Conservation (phyloP, 441 rosid species). For the Populus hybrid region DNA sequence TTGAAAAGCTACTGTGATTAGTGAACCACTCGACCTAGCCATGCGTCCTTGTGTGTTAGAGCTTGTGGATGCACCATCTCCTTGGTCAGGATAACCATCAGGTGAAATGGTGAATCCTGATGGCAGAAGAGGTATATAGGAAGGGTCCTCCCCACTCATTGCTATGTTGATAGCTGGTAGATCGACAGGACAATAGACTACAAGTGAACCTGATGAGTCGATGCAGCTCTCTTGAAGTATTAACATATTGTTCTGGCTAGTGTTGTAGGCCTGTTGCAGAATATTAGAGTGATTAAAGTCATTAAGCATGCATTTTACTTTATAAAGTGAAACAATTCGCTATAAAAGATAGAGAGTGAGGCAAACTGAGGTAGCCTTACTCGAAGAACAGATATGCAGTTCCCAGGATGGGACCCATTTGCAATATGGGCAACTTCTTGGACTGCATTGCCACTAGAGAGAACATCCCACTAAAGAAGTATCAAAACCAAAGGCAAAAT, state of each 20-base stretch:
- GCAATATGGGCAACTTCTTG: constrained; percentile 96
- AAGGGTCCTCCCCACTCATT: constrained; percentile 92
- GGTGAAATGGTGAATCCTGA: constrained; percentile 23
- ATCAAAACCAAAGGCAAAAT: constrained; percentile 1
- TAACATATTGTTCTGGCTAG: constrained; percentile 79
- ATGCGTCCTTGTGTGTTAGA: constrained; percentile 30
- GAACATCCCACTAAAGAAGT: constrained; percentile 84
- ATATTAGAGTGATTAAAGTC: not conserved
- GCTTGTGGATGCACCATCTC: constrained; percentile 76
- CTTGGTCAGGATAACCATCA: constrained; percentile 42
- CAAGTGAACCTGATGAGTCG: constrained; percentile 78
- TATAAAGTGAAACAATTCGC: not conserved
- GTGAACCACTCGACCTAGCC: constrained; percentile 60
- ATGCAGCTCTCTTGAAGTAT: constrained; percentile 94
- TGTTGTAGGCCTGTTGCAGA: constrained; percentile 56
- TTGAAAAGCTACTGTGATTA: constrained; percentile 92
- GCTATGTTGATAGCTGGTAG: constrained; percentile 73
- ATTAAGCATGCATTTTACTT: not conserved
- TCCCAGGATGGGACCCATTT: constrained; percentile 87
- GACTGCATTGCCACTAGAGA: constrained; percentile 79
- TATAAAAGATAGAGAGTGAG: not conserved
- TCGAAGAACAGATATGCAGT: constrained; percentile 89
- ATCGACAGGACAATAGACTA: constrained; percentile 87
- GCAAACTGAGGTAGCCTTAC: constrained; percentile 40
- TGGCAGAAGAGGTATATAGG: constrained; percentile 76